Conservation (phyloP, 2,329 filamentous ascomycete genomes). For the Trichoderma polysporum region DNA sequence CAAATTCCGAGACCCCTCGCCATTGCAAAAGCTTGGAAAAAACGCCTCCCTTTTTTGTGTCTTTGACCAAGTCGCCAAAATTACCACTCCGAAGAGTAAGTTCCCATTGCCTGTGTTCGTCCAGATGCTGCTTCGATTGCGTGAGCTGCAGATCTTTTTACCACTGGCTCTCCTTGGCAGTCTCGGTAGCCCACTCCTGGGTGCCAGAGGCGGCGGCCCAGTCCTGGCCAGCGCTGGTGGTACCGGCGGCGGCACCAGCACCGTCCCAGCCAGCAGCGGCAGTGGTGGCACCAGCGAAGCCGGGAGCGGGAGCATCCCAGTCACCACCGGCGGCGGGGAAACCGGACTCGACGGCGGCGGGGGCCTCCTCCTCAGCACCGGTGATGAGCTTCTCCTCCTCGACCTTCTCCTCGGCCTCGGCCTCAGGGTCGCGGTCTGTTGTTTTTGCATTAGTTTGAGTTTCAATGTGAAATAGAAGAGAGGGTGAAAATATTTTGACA, state of each 20-base stretch:
- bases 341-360: constrained; percentile 74
- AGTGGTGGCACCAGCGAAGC: constrained; percentile 63
- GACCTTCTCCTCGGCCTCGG: constrained; percentile 97
- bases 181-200: constrained; percentile 65
- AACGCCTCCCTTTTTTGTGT: constrained; percentile 24
- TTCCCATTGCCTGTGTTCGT: not conserved
- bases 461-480: not conserved
- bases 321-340: constrained; percentile 68
- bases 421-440: constrained; percentile 92
- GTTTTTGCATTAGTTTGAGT: not conserved
- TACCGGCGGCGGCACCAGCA: constrained; percentile 33
- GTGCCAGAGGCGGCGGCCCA: constrained; percentile 64
- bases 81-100: constrained; percentile 22
- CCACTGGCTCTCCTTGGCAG: constrained; percentile 57
- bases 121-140: not conserved
- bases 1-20: constrained; percentile 23
- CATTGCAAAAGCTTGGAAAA: constrained; percentile 25
- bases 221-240: constrained; percentile 54
- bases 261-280: constrained; percentile 57
- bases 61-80: constrained; percentile 16
- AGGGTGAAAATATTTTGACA: constrained; percentile 32
- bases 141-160: constrained; percentile 34
- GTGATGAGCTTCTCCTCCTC: constrained; percentile 88
- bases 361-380: constrained; percentile 79
- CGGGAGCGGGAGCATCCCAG: constrained; percentile 80